Base-by-base conservation (phyloP, 148 eudicot genomes). In the Arbutus unedo region DNA sequence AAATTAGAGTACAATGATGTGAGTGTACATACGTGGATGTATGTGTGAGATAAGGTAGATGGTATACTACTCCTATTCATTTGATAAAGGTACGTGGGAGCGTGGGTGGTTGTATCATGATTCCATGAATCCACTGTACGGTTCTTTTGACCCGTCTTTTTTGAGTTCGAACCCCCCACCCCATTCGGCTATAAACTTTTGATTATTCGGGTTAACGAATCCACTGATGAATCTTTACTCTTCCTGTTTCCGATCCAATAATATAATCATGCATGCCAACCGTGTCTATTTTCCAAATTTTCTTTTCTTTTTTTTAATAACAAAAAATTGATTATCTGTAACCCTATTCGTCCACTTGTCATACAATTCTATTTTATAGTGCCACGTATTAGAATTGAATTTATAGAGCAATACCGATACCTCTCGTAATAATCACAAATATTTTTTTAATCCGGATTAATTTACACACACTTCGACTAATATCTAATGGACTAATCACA, bases 1-100 rank as follows among this genome's bases (percentile, higher is more conserved):
- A 82, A 48, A 82, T 88, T 85, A 87, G 81, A 81, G 82, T 90
- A 79, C 82, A 84, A 85, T 89, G 77, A 87, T 87, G 75, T 72
- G 77, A 73, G 48, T 6, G 59, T 8, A 23, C 54, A 50, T 51
- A 13, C 50, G 9, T 62, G 60, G 9, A 21, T 21, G 3, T 21
- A 62, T 23, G 21, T 31, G 38, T 31, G 54, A 8, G 54, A 50
- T 50, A 50, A 50, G 54, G 10, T 1, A 31, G 38, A 31, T 31
- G 38, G 38, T 31, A 31, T 31, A 31, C 38, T 31, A 31, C 38
- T 31, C 0, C 38, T 31, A 31, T 1, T 31, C 38, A 54, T 14
- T 15, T 54, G 19, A 4, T 10, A 43, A 53, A 9, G 38, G 38
- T 14, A 0, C 15, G 9, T 3, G 60, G 18, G 67, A 60, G 81